Conservation (phyloP, 371 early-diverging fungal genomes). For the Catenaria anguillulae region DNA sequence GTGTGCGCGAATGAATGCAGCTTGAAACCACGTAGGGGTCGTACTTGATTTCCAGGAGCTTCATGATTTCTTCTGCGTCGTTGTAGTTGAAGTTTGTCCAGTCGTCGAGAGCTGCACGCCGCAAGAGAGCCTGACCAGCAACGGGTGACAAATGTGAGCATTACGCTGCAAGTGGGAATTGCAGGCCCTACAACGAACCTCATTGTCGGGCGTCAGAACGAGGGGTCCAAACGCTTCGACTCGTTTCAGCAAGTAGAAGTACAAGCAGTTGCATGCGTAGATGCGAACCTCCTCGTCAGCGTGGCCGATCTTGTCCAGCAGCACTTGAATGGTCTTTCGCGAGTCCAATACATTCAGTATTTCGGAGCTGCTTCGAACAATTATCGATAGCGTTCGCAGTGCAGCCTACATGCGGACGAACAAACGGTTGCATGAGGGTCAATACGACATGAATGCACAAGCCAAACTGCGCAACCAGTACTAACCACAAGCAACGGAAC, state of each 20-base stretch:
- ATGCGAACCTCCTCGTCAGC: conserved; percentile 3
- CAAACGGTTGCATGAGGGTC: no score
- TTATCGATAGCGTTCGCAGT: neutral
- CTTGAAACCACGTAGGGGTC: neutral
- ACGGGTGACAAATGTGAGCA: neutral
- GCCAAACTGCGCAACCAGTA: neutral
- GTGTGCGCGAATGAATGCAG: conserved; percentile 3
- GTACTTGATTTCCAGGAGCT: neutral
- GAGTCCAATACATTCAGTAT: neutral
- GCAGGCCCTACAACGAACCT: no score
- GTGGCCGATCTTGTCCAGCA: neutral
- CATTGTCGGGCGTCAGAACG: no score
- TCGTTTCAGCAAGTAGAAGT: neutral
- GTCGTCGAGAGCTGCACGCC: conserved; percentile 1
- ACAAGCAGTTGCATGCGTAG: neutral
- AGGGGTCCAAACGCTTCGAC: no score
- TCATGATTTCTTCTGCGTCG: conserved; percentile 4
- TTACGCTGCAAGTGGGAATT: no score
- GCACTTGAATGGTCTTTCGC: neutral
- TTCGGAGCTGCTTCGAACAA: neutral
- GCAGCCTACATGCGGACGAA: no score
- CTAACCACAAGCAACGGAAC: neutral
- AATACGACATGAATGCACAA: no score
- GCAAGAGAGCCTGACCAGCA: neutral
- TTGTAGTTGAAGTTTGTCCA: neutral